These are phyloP conservation scores for Hymenoscyphus infarciens DNA, from an alignment of 2,329 filamentous ascomycete genomes.

Conservation along the genomic window DNA sequence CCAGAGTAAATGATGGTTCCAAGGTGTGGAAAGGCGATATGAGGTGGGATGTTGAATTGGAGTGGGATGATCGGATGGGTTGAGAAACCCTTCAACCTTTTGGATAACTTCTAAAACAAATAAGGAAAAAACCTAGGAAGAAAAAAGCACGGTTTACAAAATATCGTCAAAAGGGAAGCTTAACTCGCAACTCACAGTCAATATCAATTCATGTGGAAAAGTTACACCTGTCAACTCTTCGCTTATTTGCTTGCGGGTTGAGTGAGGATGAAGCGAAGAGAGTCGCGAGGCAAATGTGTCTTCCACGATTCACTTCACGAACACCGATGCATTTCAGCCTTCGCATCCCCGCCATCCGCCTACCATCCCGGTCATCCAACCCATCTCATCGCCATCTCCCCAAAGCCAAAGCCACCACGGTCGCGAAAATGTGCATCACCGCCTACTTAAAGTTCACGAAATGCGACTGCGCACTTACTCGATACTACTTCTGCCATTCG, in stretches of 20 bases:
- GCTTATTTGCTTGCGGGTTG: too few relatives aligned
- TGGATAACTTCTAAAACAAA: constrained; percentile 1
- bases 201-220: too few relatives aligned
- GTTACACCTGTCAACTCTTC: too few relatives aligned
- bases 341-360: background rate
- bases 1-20: constrained; percentile 47
- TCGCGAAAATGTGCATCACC: background rate
- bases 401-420: background rate
- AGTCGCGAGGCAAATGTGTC: too few relatives aligned
- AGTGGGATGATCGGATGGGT: constrained; percentile 53
- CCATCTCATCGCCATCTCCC: background rate
- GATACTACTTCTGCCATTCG: background rate
- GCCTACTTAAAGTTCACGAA: background rate
- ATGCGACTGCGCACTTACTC: background rate
- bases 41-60: constrained; percentile 51
- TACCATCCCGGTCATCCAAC: background rate
- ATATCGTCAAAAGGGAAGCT: too few relatives aligned
- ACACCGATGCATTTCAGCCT: background rate
- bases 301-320: background rate
- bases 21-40: constrained; percentile 57
- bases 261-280: too few relatives aligned
- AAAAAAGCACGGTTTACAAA: too few relatives aligned
- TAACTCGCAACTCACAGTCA: too few relatives aligned
- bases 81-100: background rate
- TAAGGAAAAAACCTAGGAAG: too few relatives aligned